Evolutionary conservation across 2,329 filamentous ascomycete species (phyloP).

Genomic region (Keithomyces neogunnii): DNA sequence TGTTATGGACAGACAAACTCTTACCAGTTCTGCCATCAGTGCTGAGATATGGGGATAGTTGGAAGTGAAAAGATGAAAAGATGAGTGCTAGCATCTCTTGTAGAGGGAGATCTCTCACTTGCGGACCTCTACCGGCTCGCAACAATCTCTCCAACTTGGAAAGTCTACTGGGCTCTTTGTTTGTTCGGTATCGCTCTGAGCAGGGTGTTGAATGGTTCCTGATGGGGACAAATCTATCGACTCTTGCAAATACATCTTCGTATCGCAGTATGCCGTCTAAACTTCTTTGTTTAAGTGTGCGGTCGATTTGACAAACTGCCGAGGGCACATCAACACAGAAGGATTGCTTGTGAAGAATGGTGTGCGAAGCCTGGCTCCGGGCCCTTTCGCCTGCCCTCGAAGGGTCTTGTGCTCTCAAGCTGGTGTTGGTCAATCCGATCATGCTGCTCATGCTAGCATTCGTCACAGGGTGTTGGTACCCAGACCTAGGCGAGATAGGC

Average conservation of each 20-base stretch:
- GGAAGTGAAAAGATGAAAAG: background rate
- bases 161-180: conserved; percentile 32
- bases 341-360: background rate
- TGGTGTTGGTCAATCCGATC: background rate
- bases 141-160: conserved; percentile 34
- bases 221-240: conserved; percentile 44
- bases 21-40: background rate
- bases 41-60: background rate
- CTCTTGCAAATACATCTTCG: background rate
- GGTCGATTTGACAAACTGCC: background rate
- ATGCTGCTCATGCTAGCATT: background rate
- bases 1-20: background rate
- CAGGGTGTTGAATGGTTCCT: conserved; percentile 26
- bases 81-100: background rate
- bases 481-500: background rate
- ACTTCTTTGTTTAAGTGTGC: too few relatives aligned
- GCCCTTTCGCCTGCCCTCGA: background rate
- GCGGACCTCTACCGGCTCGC: conserved; percentile 15
- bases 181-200: conserved; percentile 37
- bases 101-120: background rate
- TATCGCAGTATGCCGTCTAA: background rate
- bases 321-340: background rate
- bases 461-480: background rate
- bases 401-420: background rate
- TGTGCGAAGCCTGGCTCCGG: background rate